These are phyloP conservation scores for Naematelia encephala DNA, from an alignment of 768 basidiomycete genomes.

Conservation along the genomic window DNA sequence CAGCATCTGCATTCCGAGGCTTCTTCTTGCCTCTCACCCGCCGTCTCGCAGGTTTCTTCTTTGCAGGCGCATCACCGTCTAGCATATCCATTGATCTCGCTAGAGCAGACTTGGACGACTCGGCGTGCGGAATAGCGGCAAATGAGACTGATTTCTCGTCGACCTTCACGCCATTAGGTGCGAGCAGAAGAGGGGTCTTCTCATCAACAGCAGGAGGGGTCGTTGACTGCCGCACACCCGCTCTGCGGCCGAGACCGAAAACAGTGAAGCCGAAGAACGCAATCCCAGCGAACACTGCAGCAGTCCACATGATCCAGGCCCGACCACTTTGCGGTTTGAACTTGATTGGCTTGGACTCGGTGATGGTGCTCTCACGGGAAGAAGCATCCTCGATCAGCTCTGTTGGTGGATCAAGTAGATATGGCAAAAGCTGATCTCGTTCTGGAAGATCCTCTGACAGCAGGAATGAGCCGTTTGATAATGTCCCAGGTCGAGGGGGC, in stretches of 20 bases:
- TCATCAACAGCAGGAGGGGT: slow-evolving; percentile 20
- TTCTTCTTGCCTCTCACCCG: slow-evolving; percentile 58
- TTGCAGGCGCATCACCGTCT: slow-evolving; percentile 16
- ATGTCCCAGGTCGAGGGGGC: slow-evolving; percentile 31
- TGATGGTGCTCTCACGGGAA: slow-evolving; percentile 14
- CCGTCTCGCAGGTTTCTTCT: slow-evolving; percentile 41
- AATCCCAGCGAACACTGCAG: slow-evolving; percentile 20
- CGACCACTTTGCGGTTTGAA: neutral
- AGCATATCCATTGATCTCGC: neutral
- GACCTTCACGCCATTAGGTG: neutral
- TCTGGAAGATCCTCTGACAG: slow-evolving; percentile 34
- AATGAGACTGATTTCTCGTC: slow-evolving; percentile 13
- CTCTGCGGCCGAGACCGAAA: slow-evolving; percentile 5
- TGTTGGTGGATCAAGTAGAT: slow-evolving; percentile 36
- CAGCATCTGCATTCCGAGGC: slow-evolving; percentile 42
- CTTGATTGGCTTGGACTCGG: slow-evolving; percentile 6
- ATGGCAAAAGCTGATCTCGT: slow-evolving; percentile 33
- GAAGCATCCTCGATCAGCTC: slow-evolving; percentile 20
- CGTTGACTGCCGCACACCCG: slow-evolving; percentile 3
- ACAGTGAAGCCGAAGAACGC: slow-evolving; percentile 15
- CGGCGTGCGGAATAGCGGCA: slow-evolving; percentile 3
- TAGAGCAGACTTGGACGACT: slow-evolving; percentile 2
- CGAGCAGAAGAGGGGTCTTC: slow-evolving; percentile 30
- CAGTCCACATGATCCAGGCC: slow-evolving; percentile 19
- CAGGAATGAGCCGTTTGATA: slow-evolving; percentile 38